Conservation (phyloP, 2,329 filamentous ascomycete genomes). For the Epicoccum nigrum region DNA sequence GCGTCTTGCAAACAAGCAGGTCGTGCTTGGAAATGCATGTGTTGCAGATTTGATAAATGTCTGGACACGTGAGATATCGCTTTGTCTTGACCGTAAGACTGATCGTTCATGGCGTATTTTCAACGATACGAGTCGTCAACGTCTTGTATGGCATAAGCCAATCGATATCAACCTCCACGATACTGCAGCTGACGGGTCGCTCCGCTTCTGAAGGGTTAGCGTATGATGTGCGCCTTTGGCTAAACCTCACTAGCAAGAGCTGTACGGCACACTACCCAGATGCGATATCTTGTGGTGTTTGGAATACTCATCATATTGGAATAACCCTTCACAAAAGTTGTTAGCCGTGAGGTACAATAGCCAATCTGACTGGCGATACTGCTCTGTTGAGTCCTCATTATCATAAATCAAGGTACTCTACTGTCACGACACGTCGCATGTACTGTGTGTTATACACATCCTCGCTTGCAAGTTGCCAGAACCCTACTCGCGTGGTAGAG, state of each 20-base stretch:
- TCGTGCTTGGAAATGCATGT: neutral
- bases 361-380: no score
- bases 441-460: no score
- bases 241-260: constrained; percentile 27
- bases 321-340: no score
- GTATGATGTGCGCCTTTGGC: constrained; percentile 35
- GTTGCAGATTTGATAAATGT: neutral
- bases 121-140: neutral
- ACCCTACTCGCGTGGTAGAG: no score
- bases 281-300: neutral
- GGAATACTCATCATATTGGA: no score
- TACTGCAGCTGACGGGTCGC: constrained; percentile 37
- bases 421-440: no score
- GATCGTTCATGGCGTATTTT: neutral
- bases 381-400: no score
- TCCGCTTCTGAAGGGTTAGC: constrained; percentile 37
- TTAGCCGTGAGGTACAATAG: no score
- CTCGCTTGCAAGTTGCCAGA: no score
- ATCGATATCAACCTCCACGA: constrained; percentile 28
- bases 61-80: constrained; percentile 24
- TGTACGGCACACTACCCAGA: constrained; percentile 29
- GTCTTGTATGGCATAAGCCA: constrained; percentile 18
- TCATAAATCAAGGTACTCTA: no score
- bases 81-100: constrained; percentile 26
- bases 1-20: neutral